Conservation (phyloP, 2,329 filamentous ascomycete genomes). For the Trichocomaceae sp. region DNA sequence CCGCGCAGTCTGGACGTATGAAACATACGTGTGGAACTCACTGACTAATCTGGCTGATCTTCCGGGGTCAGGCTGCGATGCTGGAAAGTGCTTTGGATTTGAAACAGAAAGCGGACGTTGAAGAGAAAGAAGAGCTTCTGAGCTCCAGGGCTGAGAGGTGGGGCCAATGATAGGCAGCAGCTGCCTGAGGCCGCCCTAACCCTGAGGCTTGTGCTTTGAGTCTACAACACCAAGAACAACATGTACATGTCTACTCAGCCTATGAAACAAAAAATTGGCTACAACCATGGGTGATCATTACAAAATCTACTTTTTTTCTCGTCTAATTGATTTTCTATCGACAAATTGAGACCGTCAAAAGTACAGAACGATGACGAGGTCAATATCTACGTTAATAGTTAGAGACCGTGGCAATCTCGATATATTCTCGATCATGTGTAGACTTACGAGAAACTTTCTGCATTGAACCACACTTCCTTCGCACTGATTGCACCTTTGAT, state of each 20-base stretch:
- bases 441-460: slow-evolving; percentile 44
- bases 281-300: neutral
- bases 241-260: neutral
- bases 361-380: slow-evolving; percentile 4
- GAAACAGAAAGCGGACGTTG: neutral
- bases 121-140: neutral
- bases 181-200: too few relatives aligned
- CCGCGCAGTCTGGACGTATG: neutral
- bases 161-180: neutral
- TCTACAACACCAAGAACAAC: neutral
- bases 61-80: neutral
- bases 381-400: neutral
- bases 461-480: slow-evolving; percentile 41
- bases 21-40: neutral
- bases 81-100: neutral
- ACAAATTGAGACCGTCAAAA: neutral
- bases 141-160: neutral
- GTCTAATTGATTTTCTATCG: neutral
- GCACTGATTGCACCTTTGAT: slow-evolving; percentile 22
- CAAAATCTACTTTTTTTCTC: neutral
- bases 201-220: too few relatives aligned
- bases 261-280: neutral
- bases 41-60: neutral
- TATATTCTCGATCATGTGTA: neutral
- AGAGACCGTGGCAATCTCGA: neutral